These are phyloP conservation scores for Endocarpon pusillum DNA, from an alignment of 495 filamentous ascomycete genomes.

Conservation along the genomic window DNA sequence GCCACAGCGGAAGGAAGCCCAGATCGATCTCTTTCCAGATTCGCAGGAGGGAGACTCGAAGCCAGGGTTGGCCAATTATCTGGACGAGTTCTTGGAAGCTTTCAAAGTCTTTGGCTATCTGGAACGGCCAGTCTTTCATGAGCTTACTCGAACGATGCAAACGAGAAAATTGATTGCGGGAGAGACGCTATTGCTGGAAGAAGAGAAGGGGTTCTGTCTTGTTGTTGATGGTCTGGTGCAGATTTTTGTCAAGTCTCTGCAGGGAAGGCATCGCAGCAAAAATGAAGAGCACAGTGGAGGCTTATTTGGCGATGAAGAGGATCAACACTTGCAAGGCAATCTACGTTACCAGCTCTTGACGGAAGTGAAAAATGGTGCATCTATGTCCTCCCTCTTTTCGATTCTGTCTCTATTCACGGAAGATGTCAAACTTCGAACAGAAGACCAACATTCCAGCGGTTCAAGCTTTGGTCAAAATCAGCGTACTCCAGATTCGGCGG, in stretches of 20 bases:
- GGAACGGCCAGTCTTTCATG: slow-evolving; percentile 91
- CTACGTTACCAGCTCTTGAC: slow-evolving; percentile 87
- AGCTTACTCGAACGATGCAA: slow-evolving; percentile 94
- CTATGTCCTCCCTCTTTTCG: slow-evolving; percentile 96
- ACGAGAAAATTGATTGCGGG: slow-evolving; percentile 90
- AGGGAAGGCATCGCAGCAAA: slow-evolving; percentile 25
- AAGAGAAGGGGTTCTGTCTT: slow-evolving; percentile 94
- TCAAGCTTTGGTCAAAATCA: slow-evolving; percentile 21
- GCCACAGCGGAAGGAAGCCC: slow-evolving; percentile 87
- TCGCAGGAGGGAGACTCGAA: slow-evolving; percentile 80
- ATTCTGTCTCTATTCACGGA: slow-evolving; percentile 94
- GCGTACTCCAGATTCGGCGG: slow-evolving; percentile 27
- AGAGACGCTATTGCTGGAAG: slow-evolving; percentile 84
- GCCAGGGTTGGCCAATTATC: slow-evolving; percentile 78
- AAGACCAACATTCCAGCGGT: slow-evolving; percentile 26
- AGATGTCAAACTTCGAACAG: slow-evolving; percentile 63
- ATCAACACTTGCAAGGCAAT: slow-evolving; percentile 36
- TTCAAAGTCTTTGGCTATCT: slow-evolving; percentile 98
- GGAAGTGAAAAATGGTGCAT: slow-evolving; percentile 93
- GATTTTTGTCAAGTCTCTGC: slow-evolving; percentile 89
- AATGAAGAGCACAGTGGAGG: slow-evolving; percentile 12
- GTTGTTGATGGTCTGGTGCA: slow-evolving; percentile 95
- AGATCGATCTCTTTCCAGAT: slow-evolving; percentile 88
- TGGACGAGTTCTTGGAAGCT: slow-evolving; percentile 96
- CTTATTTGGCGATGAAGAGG: slow-evolving; percentile 41